Evolutionary conservation across 1,284 basidiomycete genomes (phyloP).

Genomic region (Boletus nobilissimus): DNA sequence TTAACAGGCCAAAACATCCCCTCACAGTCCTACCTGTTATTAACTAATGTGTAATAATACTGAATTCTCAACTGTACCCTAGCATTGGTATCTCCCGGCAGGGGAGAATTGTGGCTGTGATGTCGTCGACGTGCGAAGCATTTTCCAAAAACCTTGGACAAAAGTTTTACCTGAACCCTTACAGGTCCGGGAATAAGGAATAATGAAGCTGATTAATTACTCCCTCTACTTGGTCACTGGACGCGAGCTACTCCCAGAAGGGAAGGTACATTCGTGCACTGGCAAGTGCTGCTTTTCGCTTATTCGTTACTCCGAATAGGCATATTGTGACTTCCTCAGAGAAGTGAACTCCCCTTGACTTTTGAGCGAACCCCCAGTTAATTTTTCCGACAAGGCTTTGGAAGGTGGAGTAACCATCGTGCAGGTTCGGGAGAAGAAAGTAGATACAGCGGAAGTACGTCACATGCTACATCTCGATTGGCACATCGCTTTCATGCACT

Average conservation of each 20-base stretch:
- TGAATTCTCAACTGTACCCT: too few relatives aligned
- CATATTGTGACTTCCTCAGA: slow-evolving; percentile 82
- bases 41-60: too few relatives aligned
- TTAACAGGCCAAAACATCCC: too few relatives aligned
- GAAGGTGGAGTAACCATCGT: slow-evolving; percentile 90
- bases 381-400: slow-evolving; percentile 63
- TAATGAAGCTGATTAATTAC: slow-evolving; percentile 64
- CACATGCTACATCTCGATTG: background rate
- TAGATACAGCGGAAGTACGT: slow-evolving; percentile 80
- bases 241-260: slow-evolving; percentile 80
- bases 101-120: too few relatives aligned
- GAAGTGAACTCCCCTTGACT: slow-evolving; percentile 57
- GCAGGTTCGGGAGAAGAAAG: slow-evolving; percentile 87
- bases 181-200: too few relatives aligned
- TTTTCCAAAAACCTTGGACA: too few relatives aligned
- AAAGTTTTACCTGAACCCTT: too few relatives aligned
- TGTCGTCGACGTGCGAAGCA: too few relatives aligned
- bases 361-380: background rate
- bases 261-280: slow-evolving; percentile 63
- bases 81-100: too few relatives aligned
- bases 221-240: slow-evolving; percentile 90
- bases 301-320: slow-evolving; percentile 51
- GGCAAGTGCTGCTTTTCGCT: slow-evolving; percentile 3
- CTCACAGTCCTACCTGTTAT: too few relatives aligned
- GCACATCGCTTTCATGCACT: background rate